These are phyloP conservation scores for Pterulicium gracile DNA, from an alignment of 1,284 basidiomycete species.

Conservation along the genomic window DNA sequence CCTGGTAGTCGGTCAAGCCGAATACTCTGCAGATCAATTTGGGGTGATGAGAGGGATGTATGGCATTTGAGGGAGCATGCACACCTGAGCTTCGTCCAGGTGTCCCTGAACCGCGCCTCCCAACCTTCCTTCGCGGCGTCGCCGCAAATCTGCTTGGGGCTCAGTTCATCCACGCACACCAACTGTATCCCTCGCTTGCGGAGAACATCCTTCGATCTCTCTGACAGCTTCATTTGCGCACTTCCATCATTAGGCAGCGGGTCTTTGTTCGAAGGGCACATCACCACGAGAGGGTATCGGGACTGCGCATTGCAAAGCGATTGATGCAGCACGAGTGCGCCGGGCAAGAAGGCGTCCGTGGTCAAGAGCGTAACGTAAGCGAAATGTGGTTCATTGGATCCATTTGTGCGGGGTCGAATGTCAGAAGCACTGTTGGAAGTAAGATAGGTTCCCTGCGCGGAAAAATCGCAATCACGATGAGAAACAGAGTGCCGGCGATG, in stretches of 20 bases:
- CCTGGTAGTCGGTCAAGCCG: constrained; percentile 49
- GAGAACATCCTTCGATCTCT: constrained; percentile 32
- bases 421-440: too few relatives aligned
- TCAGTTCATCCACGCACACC: constrained; percentile 30
- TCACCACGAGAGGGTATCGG: constrained; percentile 53
- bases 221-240: too few relatives aligned
- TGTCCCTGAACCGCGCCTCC: constrained; percentile 50
- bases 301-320: constrained; percentile 40
- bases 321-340: constrained; percentile 47
- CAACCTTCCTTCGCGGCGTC: too few relatives aligned
- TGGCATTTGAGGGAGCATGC: too few relatives aligned
- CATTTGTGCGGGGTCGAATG: too few relatives aligned
- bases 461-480: too few relatives aligned
- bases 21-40: constrained; percentile 43
- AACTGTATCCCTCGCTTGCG: constrained; percentile 30
- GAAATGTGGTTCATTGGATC: too few relatives aligned
- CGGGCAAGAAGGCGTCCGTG: constrained; percentile 46
- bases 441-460: too few relatives aligned
- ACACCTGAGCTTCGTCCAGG: constrained; percentile 66
- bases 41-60: too few relatives aligned
- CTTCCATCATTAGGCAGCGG: too few relatives aligned
- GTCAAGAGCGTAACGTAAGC: constrained; percentile 59
- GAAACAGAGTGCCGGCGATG: too few relatives aligned
- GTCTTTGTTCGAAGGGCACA: constrained; percentile 45
- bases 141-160: constrained; percentile 37